Base-by-base conservation (phyloP, 192 early-diverging fungal species). In the Gaertneriomyces semiglobifer region DNA sequence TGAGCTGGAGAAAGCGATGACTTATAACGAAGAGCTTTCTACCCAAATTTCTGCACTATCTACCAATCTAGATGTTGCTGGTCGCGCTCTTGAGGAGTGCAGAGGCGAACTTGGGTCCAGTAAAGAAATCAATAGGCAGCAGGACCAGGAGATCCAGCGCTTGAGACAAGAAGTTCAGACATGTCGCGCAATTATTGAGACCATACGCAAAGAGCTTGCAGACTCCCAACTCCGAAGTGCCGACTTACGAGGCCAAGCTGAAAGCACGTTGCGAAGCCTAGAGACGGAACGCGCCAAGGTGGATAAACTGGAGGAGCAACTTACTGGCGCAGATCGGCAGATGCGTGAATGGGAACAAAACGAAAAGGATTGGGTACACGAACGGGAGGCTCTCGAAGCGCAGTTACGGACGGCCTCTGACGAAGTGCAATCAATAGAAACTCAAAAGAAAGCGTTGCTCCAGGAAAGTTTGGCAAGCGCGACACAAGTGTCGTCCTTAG, bases 1-100 rank as follows among this genome's bases (percentile, higher is more conserved):
- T n/a, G 55, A 11, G 55, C 20, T 56, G 55, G 33, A 11, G 18
- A 33, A 56, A 33, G 12, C 55, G 55, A 33, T 56, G 55, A 33
- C 25, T 33, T 33, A 33, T 33, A 33, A 33, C 25, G 25, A 33
- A 33, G 25, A 33, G 25, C 25, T 33, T 33, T 33, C 25, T 33
- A 1, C 25, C 2, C 25, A 33, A 2, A 33, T 33, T 33, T 33
- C 25, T 33, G 25, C 25, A 2, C 25, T 33, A 33, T 33, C 25
- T 33, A 2, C 25, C 25, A 33, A 33, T 33, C 2, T 33, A 2
- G 25, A 33, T 33, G 25, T 33, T 33, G 25, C 25, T 33, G 25
- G 25, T 33, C 25, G 25, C 25, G 25, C 25, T 33, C 25, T 33
- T 33, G 25, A 33, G 25, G 25, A 33, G 25, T 33, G 25, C 25